Conservation (phyloP, 2,329 filamentous ascomycete species). For the Colletotrichum liriopes region DNA sequence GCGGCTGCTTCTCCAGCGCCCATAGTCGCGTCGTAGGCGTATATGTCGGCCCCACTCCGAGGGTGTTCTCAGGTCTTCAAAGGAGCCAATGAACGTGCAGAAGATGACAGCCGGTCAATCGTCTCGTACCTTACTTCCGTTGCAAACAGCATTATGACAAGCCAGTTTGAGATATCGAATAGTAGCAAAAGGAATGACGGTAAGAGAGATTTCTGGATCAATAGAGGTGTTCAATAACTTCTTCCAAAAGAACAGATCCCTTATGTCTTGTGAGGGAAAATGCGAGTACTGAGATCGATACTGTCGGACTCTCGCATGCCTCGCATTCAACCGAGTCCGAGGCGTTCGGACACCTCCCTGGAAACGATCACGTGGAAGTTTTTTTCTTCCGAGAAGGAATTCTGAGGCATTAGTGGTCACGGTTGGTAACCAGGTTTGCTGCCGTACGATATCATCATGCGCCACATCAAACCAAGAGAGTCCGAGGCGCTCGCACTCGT, state of each 20-base stretch:
- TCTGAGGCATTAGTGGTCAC: background rate
- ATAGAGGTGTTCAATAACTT: background rate
- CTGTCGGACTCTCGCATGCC: slow-evolving; percentile 1
- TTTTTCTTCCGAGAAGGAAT: background rate
- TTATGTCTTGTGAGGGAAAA: background rate
- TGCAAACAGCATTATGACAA: too few relatives aligned
- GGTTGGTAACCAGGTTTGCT: background rate
- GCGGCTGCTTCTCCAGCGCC: background rate
- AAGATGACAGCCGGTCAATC: background rate
- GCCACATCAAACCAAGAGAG: background rate
- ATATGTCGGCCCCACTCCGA: slow-evolving; percentile 2
- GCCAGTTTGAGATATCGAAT: background rate
- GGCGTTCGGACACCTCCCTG: background rate
- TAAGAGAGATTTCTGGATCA: background rate
- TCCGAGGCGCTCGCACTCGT: background rate
- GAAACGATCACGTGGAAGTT: background rate
- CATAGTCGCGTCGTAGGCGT: background rate
- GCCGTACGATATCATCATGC: background rate
- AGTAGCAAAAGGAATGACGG: too few relatives aligned
- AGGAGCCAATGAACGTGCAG: slow-evolving; percentile 3
- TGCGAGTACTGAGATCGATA: background rate
- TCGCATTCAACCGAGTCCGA: slow-evolving; percentile 28
- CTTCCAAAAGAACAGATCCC: background rate
- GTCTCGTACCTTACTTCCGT: too few relatives aligned
- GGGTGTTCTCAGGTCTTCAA: background rate